Evolutionary conservation across 2,329 filamentous ascomycete genomes (phyloP), one percentile per base, ranked within the genome.

Genomic region (Arthrinium phaeospermum): DNA sequence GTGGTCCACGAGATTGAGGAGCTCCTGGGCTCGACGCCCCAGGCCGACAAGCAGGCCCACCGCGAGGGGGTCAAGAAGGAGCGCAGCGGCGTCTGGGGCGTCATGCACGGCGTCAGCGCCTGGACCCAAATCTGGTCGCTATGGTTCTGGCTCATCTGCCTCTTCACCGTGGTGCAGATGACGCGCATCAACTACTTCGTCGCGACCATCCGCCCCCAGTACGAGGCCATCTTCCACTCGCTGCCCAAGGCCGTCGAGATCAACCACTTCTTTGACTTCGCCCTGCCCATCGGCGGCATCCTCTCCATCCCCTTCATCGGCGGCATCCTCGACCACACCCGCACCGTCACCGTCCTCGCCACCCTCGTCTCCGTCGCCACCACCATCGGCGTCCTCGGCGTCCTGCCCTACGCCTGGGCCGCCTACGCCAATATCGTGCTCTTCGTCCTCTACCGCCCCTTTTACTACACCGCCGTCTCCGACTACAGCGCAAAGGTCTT

Each of bases 401-500:
- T 95, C 68, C 86, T 98, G 5, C 92, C 93, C 0, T 86, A 90
- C 75, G 76, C 77, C 46, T 92, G 91, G 88, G 91, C 91, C 1
- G 94, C 92, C 0, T 97, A 97, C 77, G 86, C 87, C 19, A 95
- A 95, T 76, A 86, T 98, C 70, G 84, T 87, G 67, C 87, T 98
- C 13, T 97, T 98, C 79, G 93, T 96, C 14, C 82, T 97, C 30
- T 95, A 96, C 78, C 90, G 95, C 0, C 95, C 95, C 0, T 91
- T 98, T 44, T 98, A 97, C 83, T 98, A 98, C 84, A 97, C 94
- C 0, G 91, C 94, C 10, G 93, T 98, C 72, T 96, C 92, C 72
- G 95, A 98, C 83, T 97, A 97, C 81, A 90, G 91, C 27, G 94
- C 94, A 73, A 97, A 97, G 83, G 94, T 98, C 47, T 98, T 98